These are phyloP conservation scores for Capsella bursapastoris DNA, from an alignment of 345 rosid genomes.

Conservation along the genomic window DNA sequence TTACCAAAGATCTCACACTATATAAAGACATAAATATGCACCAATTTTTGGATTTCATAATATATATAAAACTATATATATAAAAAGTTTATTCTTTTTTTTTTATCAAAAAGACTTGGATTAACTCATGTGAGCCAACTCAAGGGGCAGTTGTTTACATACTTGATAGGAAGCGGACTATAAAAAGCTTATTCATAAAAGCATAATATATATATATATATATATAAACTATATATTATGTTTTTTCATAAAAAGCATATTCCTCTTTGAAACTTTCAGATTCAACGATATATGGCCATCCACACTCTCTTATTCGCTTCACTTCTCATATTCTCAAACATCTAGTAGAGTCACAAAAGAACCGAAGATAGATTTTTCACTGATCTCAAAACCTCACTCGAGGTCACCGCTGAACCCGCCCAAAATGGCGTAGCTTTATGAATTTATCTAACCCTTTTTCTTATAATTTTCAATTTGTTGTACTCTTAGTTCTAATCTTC, in stretches of 20 bases:
- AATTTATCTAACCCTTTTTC: no score
- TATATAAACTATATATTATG: no score
- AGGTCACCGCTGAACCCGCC: slow-evolving; percentile 47
- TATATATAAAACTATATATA: no score
- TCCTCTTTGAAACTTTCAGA: background rate
- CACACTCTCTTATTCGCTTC: slow-evolving; percentile 20
- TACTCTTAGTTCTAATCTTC: background rate
- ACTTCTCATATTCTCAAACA: slow-evolving; percentile 27
- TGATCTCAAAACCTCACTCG: slow-evolving; percentile 47
- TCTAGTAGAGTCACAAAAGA: background rate
- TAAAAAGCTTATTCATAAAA: no score
- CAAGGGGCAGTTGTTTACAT: no score
- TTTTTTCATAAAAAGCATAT: background rate
- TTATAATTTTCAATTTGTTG: background rate
- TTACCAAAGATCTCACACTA: background rate
- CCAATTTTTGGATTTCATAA: background rate
- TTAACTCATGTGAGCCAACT: no score
- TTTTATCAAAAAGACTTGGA: no score
- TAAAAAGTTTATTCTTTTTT: background rate
- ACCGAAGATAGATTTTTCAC: slow-evolving; percentile 42
- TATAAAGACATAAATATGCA: background rate
- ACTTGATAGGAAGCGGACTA: no score
- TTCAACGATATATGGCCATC: slow-evolving; percentile 15
- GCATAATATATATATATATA: no score
- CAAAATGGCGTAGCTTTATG: slow-evolving; percentile 44